Evolutionary conservation across 2,329 filamentous ascomycete species (phyloP).

Genomic region (Colletotrichum higginsianum): DNA sequence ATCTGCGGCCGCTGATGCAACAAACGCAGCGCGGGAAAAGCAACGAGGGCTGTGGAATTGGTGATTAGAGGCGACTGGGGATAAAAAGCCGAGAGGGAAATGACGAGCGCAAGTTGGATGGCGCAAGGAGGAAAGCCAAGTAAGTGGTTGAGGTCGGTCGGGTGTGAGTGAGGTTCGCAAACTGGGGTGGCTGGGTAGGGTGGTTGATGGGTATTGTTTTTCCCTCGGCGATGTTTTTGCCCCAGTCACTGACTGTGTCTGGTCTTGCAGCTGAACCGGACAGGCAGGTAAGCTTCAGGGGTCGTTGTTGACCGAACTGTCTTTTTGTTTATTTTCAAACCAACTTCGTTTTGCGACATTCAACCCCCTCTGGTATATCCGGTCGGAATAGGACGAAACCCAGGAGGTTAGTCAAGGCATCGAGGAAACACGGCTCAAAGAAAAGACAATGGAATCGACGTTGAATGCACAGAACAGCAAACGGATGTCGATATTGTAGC

Average conservation of each 20-base stretch:
- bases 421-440: neutral
- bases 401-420: neutral
- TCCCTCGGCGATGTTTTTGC: constrained; percentile 32
- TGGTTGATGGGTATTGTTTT: constrained; percentile 37
- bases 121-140: constrained; percentile 33
- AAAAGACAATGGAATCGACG: neutral
- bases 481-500: constrained; percentile 8
- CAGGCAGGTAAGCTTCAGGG: constrained; percentile 20
- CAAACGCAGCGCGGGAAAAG: constrained; percentile 35
- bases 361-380: neutral
- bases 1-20: constrained; percentile 29
- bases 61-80: constrained; percentile 2
- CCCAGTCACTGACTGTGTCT: constrained; percentile 9
- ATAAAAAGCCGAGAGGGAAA: constrained; percentile 1
- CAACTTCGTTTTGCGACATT: neutral
- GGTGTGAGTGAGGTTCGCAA: constrained; percentile 34
- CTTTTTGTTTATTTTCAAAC: neutral
- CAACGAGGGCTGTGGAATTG: constrained; percentile 18
- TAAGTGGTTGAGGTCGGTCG: constrained; percentile 16
- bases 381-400: neutral
- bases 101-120: constrained; percentile 20
- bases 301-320: neutral
- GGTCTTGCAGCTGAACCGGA: constrained; percentile 39
- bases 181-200: constrained; percentile 40
- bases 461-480: constrained; percentile 9